Conservation (phyloP, 148 eudicot genomes). For the Arbutus unedo region DNA sequence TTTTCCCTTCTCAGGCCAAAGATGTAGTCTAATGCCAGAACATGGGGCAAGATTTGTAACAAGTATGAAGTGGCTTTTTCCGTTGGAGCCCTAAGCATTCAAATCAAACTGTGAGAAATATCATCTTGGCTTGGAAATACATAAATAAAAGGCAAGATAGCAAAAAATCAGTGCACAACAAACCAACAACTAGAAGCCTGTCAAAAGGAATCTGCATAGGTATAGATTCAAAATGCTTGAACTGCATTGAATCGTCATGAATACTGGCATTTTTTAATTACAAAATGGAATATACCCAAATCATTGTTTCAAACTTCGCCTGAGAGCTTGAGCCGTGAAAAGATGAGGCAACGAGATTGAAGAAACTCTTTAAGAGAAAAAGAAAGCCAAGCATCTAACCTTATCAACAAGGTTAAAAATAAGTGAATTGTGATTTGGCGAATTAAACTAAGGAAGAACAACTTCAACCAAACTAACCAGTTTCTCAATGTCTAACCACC, state of each 20-base stretch:
- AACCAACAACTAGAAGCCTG: conserved; percentile 2
- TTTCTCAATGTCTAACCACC: conserved; percentile 95
- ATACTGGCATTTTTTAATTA: neutral
- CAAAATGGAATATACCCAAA: neutral
- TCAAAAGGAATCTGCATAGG: neutral
- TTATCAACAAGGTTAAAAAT: conserved; percentile 2
- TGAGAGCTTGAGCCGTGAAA: neutral
- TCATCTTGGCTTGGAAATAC: conserved; percentile 2
- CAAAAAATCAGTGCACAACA: conserved; percentile 3
- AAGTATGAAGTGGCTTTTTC: conserved; percentile 73
- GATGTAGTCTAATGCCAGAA: conserved; percentile 83
- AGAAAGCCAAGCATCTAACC: conserved; percentile 10
- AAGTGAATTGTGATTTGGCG: neutral
- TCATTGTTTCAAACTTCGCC: neutral
- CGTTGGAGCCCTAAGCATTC: conserved; percentile 59
- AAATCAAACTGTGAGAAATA: conserved; percentile 20
- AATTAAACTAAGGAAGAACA: neutral
- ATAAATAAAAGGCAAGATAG: conserved; percentile 4
- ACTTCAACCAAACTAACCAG: conserved; percentile 59
- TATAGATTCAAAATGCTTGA: neutral
- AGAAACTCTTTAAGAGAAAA: neutral
- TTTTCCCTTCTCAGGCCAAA: conserved; percentile 87
- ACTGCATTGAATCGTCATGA: neutral
- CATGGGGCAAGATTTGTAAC: conserved; percentile 98
- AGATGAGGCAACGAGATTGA: neutral